phyloP scores from a whole-genome alignment of 345 rosid genomes.

The Arabidopsis thaliana region TAIR10.1 NC_003076.8:2987001-2987500 shows the following conservation, averaged over 20 bases:
- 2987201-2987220: background rate
- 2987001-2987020: slow-evolving; percentile 43
- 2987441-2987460: background rate
- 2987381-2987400: background rate
- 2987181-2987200: slow-evolving; percentile 1
- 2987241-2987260: background rate
- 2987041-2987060: slow-evolving; percentile 55
- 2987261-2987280: background rate
- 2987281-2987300: background rate
- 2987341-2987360: background rate
- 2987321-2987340: no score
- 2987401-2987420: background rate
- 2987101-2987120: slow-evolving; percentile 63
- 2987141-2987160: slow-evolving; percentile 58
- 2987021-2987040: slow-evolving; percentile 39
- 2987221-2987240: background rate
- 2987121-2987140: slow-evolving; percentile 69
- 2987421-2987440: no score
- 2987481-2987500: background rate
- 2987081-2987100: slow-evolving; percentile 57
- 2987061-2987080: slow-evolving; percentile 56
- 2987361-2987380: background rate
- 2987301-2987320: no score
- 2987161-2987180: slow-evolving; percentile 30
- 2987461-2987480: background rate